A percentile compares a stretch with the other conserved stretches of the same genome.
Evolutionary conservation across 768 basidiomycete genomes (phyloP).

Genomic region (Tricholoma bakamatsutake): DNA sequence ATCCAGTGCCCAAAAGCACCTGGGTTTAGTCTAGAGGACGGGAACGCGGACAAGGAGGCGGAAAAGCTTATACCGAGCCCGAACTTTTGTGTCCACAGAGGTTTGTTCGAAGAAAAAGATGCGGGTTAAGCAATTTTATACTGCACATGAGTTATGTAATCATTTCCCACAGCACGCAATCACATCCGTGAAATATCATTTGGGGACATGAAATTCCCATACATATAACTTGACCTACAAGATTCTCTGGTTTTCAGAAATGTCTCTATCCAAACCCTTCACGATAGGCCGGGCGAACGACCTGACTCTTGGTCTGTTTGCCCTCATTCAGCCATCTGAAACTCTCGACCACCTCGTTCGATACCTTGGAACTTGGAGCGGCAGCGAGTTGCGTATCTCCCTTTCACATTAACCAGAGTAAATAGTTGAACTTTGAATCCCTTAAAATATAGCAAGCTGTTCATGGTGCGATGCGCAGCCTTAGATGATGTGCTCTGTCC

Average conservation of each 20-base stretch:
- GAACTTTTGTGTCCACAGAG: conserved; percentile 88
- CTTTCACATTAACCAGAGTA: neutral
- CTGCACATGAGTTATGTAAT: conserved; percentile 37
- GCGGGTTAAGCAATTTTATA: conserved; percentile 13
- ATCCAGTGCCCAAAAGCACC: conserved; percentile 29
- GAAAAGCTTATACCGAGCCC: conserved; percentile 75
- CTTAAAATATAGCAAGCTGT: conserved; percentile 54
- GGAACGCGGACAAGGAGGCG: conserved; percentile 94
- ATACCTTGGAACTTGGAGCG: conserved; percentile 79
- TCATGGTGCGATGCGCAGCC: conserved; percentile 44
- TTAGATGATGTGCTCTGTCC: neutral
- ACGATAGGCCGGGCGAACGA: conserved; percentile 54
- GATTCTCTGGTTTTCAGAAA: conserved; percentile 16
- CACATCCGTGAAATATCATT: neutral
- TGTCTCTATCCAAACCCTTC: conserved; percentile 49
- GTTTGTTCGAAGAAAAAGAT: conserved; percentile 52
- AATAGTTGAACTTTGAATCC: conserved; percentile 2
- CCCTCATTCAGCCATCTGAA: conserved; percentile 50
- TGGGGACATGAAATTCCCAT: neutral
- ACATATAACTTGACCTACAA: neutral
- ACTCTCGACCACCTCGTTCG: conserved; percentile 68
- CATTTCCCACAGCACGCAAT: conserved; percentile 27
- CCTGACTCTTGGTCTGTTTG: conserved; percentile 57
- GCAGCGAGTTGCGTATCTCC: conserved; percentile 67
- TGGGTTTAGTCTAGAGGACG: conserved; percentile 68